Conservation (phyloP, 768 basidiomycete genomes). For the Candolleomyces aberdarensis region DNA sequence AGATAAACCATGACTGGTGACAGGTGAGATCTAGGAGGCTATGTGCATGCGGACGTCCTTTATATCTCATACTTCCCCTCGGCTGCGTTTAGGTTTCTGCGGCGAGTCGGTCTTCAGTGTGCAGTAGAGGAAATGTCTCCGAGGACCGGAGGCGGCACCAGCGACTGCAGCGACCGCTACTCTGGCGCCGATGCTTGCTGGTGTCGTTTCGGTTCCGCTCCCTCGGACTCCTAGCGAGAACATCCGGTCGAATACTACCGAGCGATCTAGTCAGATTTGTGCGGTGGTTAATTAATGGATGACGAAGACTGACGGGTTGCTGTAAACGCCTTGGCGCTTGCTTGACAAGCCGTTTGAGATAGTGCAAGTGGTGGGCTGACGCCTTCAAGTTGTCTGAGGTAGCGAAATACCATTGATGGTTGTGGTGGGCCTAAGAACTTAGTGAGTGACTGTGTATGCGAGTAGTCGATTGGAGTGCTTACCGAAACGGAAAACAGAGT, state of each 20-base stretch:
- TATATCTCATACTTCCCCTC: no score
- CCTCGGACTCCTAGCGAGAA: conserved; percentile 83
- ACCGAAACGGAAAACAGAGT: conserved; percentile 84
- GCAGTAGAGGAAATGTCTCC: conserved; percentile 84
- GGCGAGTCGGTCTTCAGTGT: conserved; percentile 61
- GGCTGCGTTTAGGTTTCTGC: conserved; percentile 32
- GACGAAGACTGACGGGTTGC: conserved; percentile 61
- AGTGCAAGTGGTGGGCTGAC: conserved; percentile 85
- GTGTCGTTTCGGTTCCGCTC: conserved; percentile 62
- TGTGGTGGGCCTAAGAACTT: conserved; percentile 65
- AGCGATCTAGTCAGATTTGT: neutral
- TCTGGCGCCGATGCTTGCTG: conserved; percentile 47
- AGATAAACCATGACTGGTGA: no score
- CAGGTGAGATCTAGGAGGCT: no score
- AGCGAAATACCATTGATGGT: conserved; percentile 91
- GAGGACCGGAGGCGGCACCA: conserved; percentile 63
- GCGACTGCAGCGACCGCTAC: conserved; percentile 64
- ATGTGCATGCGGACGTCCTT: no score
- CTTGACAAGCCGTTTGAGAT: conserved; percentile 85
- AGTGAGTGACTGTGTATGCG: conserved; percentile 1
- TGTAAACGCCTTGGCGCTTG: conserved; percentile 84
- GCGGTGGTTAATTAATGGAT: conserved; percentile 7
- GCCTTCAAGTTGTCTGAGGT: conserved; percentile 86
- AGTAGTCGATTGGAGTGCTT: neutral
- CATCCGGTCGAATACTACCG: conserved; percentile 83